Evolutionary conservation across 2,329 filamentous ascomycete genomes (phyloP), one percentile per base, ranked within the genome.

Genomic region (Hypomyces rosellus): DNA sequence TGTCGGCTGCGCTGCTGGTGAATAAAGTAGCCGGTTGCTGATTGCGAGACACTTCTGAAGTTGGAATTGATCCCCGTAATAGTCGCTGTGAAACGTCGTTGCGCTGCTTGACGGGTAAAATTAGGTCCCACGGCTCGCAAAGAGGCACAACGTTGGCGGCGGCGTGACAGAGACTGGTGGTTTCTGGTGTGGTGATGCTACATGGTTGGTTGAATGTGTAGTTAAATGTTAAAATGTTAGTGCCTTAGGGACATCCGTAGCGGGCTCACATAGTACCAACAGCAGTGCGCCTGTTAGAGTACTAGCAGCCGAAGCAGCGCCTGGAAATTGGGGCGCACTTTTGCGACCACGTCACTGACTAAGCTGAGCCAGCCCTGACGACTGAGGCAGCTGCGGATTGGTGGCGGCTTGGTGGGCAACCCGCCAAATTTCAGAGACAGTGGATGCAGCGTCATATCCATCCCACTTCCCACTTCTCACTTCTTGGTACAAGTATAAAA

Each of bases 151-250:
- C 45, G 46, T 51, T 45, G 40, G 45, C 46, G 45, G 50, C 50
- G 25, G 25, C 25, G 50, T 49, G 50, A 52, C 49, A 43, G 43
- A 38, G 36, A 9, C n/a, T 45, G 49, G 45, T 48, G 48, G 48
- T 51, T 51, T 44, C 37, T 51, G 42, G 49, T 46, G 43, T 51
- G 49, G 42, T 46, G 49, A 51, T 51, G 49, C 49, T 40, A 45
- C 48, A 37, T 46, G 37, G 25, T 30, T 30, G 25, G 25, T 30
- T 30, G 25, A 30, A 30, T 40, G 40, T 38, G 49, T 44, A 44
- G 43, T 30, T 30, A 30, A 30, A 30, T 30, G 25, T 30, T 15
- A 51, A 51, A 48, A 49, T 49, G 50, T 52, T 52, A 52, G 50
- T 46, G 50, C 50, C 49, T 52, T 48, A 52, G 14, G 38, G 46